These are phyloP conservation scores for Naegleria lovaniensis DNA, from an alignment of 208 protist genomes.

Conservation along the genomic window DNA sequence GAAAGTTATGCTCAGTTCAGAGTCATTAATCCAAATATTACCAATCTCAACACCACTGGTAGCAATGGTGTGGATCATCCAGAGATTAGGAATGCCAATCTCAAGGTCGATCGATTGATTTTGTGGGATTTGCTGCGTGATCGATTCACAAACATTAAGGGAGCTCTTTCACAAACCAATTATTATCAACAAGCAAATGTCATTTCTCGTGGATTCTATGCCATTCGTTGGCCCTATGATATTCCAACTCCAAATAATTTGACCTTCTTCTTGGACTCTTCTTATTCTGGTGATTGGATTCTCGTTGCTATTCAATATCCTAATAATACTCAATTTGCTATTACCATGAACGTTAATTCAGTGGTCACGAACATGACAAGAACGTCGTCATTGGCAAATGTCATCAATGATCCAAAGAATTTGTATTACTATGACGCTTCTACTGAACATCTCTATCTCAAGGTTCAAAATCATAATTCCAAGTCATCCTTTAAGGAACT, in stretches of 20 bases:
- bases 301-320: neutral
- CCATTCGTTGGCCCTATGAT: neutral
- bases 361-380: too few relatives aligned
- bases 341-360: too few relatives aligned
- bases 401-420: neutral
- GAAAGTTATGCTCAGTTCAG: neutral
- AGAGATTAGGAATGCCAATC: neutral
- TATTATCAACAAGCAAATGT: too few relatives aligned
- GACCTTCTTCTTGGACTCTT: neutral
- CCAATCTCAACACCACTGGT: too few relatives aligned
- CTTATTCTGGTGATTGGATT: neutral
- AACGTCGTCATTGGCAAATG: neutral
- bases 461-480: neutral
- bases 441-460: neutral
- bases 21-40: neutral
- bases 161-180: too few relatives aligned
- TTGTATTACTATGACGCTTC: neutral
- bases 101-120: neutral
- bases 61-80: neutral
- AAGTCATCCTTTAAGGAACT: neutral
- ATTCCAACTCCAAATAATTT: neutral
- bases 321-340: too few relatives aligned
- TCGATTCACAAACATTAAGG: neutral
- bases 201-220: neutral
- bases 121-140: neutral